Evolutionary conservation across 345 rosid genomes (phyloP), one percentile per base, ranked within the genome.

Genomic region (Eucalyptus cloeziana): DNA sequence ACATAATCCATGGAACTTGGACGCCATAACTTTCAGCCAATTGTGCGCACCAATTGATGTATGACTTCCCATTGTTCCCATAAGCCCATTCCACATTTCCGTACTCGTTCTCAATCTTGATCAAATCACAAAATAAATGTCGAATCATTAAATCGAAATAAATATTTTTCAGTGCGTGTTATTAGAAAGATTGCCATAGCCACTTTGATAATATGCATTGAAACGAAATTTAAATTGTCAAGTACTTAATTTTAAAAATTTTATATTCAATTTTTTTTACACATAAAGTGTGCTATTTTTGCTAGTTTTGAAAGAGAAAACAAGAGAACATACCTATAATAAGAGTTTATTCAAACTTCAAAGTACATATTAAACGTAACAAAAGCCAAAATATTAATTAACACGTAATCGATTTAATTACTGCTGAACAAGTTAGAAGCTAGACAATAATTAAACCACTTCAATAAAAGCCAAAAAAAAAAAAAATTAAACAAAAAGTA

Each of bases 1-100:
- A 94, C 94, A 91, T 91, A 44, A 94, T 86, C 94, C 95, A 93
- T 10, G 95, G 95, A 19, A 94, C 80, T n/a, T 90, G 90, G 43
- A 92, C 54, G 8, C 92, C 71, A 30, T 85, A 85, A 4, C 88
- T 86, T 50, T 52, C 52, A 21, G 94, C 95, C 92, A 94, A 80
- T 27, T 89, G 71, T 1, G 93, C 92, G 15, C 94, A 93, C 94
- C 95, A 94, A 2, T 94, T 67, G 2, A 93, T 12, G 8, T 93
- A 94, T 4, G 89, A 71, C 64, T 91, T 90, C 15, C 92, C 95
- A 13, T 86, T 91, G 56, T 69, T 88, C 67, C 93, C 94, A 71
- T 90, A 91, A 1, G 87, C 9, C 5, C 62, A 10, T 87, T 80
- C 88, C 6, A 94, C 86, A 79, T 92, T 90, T 30, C 94, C 94